Evolutionary conservation across 305 asterid species (phyloP).

Genomic region (Fraxinus xanthoxyloides): DNA sequence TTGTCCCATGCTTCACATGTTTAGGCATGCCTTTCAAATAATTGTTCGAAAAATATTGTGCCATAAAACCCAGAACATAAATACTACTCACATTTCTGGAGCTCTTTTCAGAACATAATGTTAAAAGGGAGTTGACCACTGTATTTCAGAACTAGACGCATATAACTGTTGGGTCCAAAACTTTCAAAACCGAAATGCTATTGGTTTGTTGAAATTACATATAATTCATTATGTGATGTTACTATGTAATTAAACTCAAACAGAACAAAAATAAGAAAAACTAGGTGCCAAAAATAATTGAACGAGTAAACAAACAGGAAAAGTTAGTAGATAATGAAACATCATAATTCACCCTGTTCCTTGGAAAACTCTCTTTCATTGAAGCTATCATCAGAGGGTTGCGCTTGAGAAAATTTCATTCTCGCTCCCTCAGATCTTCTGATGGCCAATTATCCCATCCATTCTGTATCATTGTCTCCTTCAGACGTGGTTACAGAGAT

Average conservation of each 20-base stretch:
- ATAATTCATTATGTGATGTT: neutral
- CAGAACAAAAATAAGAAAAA: neutral
- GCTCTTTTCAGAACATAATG: neutral
- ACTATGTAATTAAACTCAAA: neutral
- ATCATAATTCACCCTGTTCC: conserved; percentile 58
- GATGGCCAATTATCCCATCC: conserved; percentile 51
- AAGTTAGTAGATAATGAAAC: neutral
- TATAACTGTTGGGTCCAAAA: neutral
- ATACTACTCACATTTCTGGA: neutral
- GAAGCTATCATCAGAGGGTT: conserved; percentile 67
- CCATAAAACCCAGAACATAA: neutral
- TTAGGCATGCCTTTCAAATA: neutral
- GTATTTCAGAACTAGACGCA: neutral
- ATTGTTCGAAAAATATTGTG: neutral
- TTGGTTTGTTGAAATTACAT: neutral
- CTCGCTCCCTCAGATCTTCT: conserved; percentile 57
- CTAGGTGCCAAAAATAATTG: neutral
- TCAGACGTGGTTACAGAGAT: conserved; percentile 48
- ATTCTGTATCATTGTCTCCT: conserved; percentile 57
- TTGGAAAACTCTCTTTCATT: conserved; percentile 52
- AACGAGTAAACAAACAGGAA: conserved; percentile 4
- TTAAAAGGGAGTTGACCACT: neutral
- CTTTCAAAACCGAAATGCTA: neutral
- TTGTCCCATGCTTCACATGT: neutral
- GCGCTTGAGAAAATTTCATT: conserved; percentile 66